Base-by-base conservation (phyloP, 805 yeast genomes). In the Scheffersomyces lignosus region DNA sequence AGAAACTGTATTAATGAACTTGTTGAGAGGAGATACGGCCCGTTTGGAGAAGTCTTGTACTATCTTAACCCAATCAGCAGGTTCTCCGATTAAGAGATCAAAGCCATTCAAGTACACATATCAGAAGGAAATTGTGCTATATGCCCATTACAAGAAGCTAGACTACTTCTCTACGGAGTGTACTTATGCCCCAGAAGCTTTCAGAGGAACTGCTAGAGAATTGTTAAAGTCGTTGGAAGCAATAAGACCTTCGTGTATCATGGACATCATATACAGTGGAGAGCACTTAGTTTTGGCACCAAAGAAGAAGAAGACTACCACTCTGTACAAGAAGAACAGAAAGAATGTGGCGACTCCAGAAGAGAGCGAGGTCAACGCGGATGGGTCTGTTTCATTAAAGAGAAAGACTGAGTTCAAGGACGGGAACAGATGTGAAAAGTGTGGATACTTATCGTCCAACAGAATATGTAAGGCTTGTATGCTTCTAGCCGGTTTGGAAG, bases 151-250 rank as follows among this genome's bases (percentile, higher is more conserved):
- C 66, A 90, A 87, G 62, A 86, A 89, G 53, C 70, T 93, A 34
- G 99, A 93, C 63, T 93, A 93, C 57, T 93, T 93, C 58, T 86
- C 96, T 7, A 93, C 99, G 0, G 99, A 93, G 55, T 93, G 99
- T 59, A 83, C 96, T 0, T 93, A 93, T 65, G 96, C 99, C 0
- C 98, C 99, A 2, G 99, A 93, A 58, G 98, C 99, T 0, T 93
- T 93, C 54, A 72, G 99, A 48, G 99, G 99, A 14, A 93, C 98
- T 0, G 96, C 99, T 0, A 76, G 99, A 55, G 88, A 89, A 40
- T 70, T 93, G 18, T 80, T 93, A 72, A 93, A 93, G 62, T 86
- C 88, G 46, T 66, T 93, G 28, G 99, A 93, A 56, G 78, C 91
- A 3, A 81, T 90, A 1, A 75, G 97, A 49, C 96, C 99, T 12